These are phyloP conservation scores for Cokeromyces recurvatus DNA, from an alignment of 371 early-diverging fungal species.

Conservation along the genomic window DNA sequence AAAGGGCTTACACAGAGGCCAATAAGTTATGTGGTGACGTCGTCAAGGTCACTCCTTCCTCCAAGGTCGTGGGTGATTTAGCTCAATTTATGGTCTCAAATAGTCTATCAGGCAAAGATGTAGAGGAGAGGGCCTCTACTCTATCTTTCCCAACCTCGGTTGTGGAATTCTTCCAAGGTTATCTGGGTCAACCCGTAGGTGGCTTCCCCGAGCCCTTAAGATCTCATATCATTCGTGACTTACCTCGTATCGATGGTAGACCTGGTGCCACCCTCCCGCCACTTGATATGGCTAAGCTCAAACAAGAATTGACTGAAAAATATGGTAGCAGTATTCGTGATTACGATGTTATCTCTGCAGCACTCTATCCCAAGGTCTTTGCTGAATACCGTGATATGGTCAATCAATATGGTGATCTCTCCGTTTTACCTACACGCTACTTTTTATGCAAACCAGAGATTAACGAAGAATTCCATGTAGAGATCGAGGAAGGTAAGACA, in stretches of 20 bases:
- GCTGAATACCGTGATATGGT: constrained; percentile 73
- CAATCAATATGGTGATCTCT: constrained; percentile 78
- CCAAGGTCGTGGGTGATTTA: constrained; percentile 94
- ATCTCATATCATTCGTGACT: constrained; percentile 68
- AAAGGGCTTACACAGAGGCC: constrained; percentile 84
- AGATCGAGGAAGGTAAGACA: constrained; percentile 84
- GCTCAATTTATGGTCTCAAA: constrained; percentile 96
- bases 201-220: constrained; percentile 92
- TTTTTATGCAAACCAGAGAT: constrained; percentile 81
- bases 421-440: constrained; percentile 84
- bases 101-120: constrained; percentile 68
- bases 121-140: constrained; percentile 65
- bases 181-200: constrained; percentile 89
- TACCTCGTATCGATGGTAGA: constrained; percentile 73
- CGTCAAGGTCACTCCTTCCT: constrained; percentile 94
- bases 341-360: constrained; percentile 78
- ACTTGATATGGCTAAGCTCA: constrained; percentile 71
- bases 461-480: constrained; percentile 82
- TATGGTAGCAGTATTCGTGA: constrained; percentile 73
- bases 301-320: constrained; percentile 64
- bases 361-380: constrained; percentile 91
- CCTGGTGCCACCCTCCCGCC: constrained; percentile 81
- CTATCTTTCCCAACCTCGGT: constrained; percentile 92
- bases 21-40: constrained; percentile 91
- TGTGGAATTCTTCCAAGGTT: constrained; percentile 93